A percentile compares a stretch with the other conserved stretches of the same genome.
Evolutionary conservation across 257 asterid species (phyloP).

Genomic region (Salvia hispanica): DNA sequence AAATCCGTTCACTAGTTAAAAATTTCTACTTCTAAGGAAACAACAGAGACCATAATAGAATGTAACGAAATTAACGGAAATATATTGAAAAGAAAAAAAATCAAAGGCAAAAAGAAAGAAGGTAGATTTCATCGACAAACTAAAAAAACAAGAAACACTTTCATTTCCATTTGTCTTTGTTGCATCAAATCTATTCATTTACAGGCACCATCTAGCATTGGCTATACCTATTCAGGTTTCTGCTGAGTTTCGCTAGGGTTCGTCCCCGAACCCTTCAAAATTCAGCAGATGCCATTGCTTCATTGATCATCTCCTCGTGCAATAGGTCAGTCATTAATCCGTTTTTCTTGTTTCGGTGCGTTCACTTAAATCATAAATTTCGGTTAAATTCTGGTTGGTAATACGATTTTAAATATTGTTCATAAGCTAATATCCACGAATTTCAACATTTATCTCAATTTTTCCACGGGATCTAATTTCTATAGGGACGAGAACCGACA

Average conservation of each 20-base stretch:
- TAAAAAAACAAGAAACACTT: neutral
- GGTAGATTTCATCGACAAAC: slow-evolving; percentile 45
- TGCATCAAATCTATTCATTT: neutral
- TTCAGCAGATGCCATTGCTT: slow-evolving; percentile 43
- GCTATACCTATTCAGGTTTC: slow-evolving; percentile 30
- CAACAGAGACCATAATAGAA: slow-evolving; percentile 1
- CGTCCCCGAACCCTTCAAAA: slow-evolving; percentile 36
- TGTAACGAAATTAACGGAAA: slow-evolving; percentile 42
- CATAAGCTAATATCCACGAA: too few relatives aligned
- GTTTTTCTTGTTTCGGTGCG: too few relatives aligned
- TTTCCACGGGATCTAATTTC: too few relatives aligned
- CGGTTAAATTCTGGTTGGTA: too few relatives aligned
- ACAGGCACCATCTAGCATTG: neutral
- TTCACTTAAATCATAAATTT: too few relatives aligned
- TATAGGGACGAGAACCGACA: too few relatives aligned
- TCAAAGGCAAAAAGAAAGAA: neutral
- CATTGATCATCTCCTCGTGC: slow-evolving; percentile 6
- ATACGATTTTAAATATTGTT: too few relatives aligned
- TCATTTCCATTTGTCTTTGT: neutral
- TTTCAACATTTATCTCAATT: too few relatives aligned
- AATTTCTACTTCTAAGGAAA: slow-evolving; percentile 21
- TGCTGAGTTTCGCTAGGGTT: slow-evolving; percentile 47
- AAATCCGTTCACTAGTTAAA: slow-evolving; percentile 8
- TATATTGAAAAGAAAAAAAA: slow-evolving; percentile 5
- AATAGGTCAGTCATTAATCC: neutral